Evolutionary conservation across 2,329 filamentous ascomycete genomes (phyloP), one percentile per base, ranked within the genome.

Genomic region (Aspergillus awamori): DNA sequence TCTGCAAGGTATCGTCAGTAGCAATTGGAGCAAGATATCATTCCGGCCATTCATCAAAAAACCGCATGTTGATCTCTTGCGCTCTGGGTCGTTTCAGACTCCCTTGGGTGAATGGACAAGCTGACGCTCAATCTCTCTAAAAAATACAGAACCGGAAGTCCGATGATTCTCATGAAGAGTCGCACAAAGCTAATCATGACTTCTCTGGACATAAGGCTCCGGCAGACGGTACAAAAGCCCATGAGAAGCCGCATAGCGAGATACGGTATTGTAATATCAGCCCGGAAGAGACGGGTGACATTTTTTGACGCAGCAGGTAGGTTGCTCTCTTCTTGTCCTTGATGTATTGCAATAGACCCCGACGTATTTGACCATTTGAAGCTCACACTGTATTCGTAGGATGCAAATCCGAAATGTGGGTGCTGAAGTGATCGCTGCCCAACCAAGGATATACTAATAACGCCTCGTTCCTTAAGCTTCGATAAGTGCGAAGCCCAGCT

Each of bases 371-470:
- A 15, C 24, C 53, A 36, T 11, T 22, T 11, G 39, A 56, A 24
- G 5, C 24, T 13, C 26, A 55, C 39, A 36, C 36, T n/a, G 10
- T 47, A 24, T 11, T 39, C 45, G 20, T 45, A 56, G 8, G 38
- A 30, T 36, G 17, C 17, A 5, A 5, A 45, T 47, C 41, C 26
- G 4, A n/a, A 56, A 33, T 22, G 8, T 15, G 30, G 15, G 6
- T 56, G n/a, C 39, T 36, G n/a, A 26, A 33, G 10, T 20, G 53
- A 47, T 33, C 41, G 53, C 39, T 33, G 15, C 10, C 53, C 39
- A 47, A 47, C n/a, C n/a, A 56, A 51, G 24, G 28, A 17, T 24
- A 56, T 22, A 45, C 38, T 36, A 8, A 56, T 24, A 28, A 56
- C 17, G 13, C 39, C 26, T 45, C 53, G 30, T 17, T 56, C 53